phyloP scores from a whole-genome alignment of 2,329 filamentous ascomycete genomes.

The Penicillium rolfsii region DNA sequence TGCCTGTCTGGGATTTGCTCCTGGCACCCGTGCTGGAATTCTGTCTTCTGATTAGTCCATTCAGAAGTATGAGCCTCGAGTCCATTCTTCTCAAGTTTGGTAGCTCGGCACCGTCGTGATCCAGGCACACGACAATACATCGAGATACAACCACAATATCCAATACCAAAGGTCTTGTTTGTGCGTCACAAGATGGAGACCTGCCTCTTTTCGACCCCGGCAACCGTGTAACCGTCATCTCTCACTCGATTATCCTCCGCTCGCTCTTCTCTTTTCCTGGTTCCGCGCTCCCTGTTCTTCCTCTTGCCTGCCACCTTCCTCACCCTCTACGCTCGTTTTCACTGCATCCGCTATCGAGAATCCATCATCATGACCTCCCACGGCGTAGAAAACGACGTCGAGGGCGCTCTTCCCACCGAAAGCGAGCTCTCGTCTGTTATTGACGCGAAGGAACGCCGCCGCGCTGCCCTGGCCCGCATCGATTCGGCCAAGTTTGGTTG shows the following conservation, averaged over 20 bases:
- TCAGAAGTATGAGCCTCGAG: background rate
- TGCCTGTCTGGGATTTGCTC: background rate
- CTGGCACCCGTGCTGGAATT: constrained; percentile 1
- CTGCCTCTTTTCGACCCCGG: background rate
- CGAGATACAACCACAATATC: background rate
- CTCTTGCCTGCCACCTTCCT: background rate
- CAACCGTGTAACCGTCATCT: background rate
- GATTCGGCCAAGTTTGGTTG: constrained; percentile 82
- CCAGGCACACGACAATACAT: background rate
- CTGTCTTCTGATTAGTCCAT: background rate
- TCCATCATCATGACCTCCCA: background rate
- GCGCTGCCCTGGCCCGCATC: constrained; percentile 77
- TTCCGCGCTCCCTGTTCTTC: background rate
- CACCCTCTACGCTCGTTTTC: background rate
- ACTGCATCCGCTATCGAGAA: background rate
- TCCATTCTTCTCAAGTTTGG: background rate
- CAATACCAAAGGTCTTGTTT: background rate
- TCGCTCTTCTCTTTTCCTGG: background rate
- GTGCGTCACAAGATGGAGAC: background rate
- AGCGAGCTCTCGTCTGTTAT: constrained; percentile 18
- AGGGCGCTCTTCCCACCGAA: background rate
- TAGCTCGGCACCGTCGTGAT: background rate
- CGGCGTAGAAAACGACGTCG: background rate
- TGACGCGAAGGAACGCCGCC: constrained; percentile 76
- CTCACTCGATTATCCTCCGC: background rate